phyloP scores from a whole-genome alignment of 2,329 filamentous ascomycete species.

The Colletotrichum caudatum region DNA sequence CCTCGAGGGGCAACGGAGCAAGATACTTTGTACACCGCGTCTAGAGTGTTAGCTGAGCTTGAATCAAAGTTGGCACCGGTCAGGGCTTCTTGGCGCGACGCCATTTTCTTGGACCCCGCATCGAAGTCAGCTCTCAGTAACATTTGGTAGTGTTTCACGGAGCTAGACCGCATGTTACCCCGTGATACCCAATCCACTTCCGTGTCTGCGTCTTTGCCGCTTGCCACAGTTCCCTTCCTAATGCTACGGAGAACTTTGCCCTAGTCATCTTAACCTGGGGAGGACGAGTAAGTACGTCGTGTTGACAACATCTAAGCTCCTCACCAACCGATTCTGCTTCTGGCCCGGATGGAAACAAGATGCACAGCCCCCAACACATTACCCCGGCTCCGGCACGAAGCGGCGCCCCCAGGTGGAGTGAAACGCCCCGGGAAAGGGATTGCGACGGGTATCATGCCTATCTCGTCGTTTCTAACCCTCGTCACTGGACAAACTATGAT shows the following conservation, averaged over 20 bases:
- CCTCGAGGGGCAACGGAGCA: not conserved
- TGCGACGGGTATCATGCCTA: conserved; percentile 3
- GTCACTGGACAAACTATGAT: not conserved
- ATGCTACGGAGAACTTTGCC: not conserved
- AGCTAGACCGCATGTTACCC: conserved; percentile 21
- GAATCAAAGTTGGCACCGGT: conserved; percentile 28
- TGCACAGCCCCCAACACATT: conserved; percentile 17
- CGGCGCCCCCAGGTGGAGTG: conserved; percentile 3
- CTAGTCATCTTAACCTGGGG: not conserved
- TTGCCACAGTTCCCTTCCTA: not conserved
- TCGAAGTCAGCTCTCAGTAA: conserved; percentile 22
- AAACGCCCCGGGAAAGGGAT: conserved; percentile 3
- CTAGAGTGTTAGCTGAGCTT: conserved; percentile 18
- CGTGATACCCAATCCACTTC: not conserved
- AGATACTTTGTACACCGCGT: not conserved
- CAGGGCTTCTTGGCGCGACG: conserved; percentile 32
- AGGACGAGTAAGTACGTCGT: not conserved
- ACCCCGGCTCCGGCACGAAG: conserved; percentile 6
- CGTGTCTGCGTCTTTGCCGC: not conserved
- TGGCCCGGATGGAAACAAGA: conserved; percentile 23
- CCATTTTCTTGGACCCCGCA: conserved; percentile 29
- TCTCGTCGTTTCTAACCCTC: not conserved
- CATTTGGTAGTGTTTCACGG: conserved; percentile 6
- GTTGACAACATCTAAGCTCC: not conserved
- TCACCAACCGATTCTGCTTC: conserved; percentile 2